These are phyloP conservation scores for Trichocladium uniseriatum DNA, from an alignment of 495 filamentous ascomycete species.

Conservation along the genomic window DNA sequence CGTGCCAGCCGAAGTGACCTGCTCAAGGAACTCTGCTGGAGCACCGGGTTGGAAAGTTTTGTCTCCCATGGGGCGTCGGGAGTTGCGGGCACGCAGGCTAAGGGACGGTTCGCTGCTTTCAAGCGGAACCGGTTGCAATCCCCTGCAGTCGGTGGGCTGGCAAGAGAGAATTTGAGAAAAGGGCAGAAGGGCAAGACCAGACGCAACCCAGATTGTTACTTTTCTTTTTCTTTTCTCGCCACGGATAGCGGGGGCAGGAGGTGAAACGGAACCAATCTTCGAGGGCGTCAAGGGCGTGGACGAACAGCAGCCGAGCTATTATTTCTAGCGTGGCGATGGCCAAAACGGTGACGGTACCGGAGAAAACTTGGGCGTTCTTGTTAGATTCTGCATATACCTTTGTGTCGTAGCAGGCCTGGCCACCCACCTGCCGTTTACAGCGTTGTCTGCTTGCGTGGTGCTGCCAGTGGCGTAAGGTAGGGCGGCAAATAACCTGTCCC, in stretches of 20 bases:
- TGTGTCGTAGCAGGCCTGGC: too few relatives aligned
- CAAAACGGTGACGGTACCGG: too few relatives aligned
- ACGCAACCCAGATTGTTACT: too few relatives aligned
- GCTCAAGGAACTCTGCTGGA: conserved; percentile 26
- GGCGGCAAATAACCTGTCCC: too few relatives aligned
- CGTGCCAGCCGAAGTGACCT: conserved; percentile 16
- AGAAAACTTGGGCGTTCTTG: too few relatives aligned
- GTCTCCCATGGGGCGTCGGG: conserved; percentile 32
- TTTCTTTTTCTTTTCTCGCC: neutral
- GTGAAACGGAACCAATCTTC: too few relatives aligned
- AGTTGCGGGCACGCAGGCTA: neutral
- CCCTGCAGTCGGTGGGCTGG: neutral
- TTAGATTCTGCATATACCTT: too few relatives aligned
- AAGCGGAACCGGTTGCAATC: neutral
- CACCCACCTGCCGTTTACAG: too few relatives aligned
- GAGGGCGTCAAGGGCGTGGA: neutral
- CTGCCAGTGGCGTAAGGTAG: too few relatives aligned
- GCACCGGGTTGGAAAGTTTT: conserved; percentile 24
- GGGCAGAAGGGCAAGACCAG: neutral
- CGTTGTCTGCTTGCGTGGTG: too few relatives aligned
- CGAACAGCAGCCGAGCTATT: neutral
- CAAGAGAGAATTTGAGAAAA: too few relatives aligned
- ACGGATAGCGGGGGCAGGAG: neutral
- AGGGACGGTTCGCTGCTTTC: neutral
- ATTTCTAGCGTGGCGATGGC: neutral